A percentile compares a stretch with the other conserved stretches of the same genome.
Conservation (phyloP, 768 basidiomycete species). For the Leccinellum luteum region DNA sequence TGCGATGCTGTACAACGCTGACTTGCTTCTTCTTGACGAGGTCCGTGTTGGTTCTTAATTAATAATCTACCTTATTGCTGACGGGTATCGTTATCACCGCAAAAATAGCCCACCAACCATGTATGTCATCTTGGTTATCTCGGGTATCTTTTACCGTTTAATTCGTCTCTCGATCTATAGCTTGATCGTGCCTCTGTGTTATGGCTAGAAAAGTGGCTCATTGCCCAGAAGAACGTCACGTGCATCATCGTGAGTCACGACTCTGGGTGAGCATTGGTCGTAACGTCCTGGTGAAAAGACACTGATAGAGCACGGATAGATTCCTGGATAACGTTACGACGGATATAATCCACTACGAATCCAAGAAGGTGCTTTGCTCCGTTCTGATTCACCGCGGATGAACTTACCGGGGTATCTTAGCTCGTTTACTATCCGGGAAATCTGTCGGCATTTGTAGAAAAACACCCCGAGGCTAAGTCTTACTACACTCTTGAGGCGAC, state of each 20-base stretch:
- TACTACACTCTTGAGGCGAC: constrained; percentile 96
- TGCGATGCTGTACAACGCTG: constrained; percentile 95
- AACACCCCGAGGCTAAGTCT: constrained; percentile 90
- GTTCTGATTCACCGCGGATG: constrained; percentile 13
- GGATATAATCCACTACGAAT: constrained; percentile 96
- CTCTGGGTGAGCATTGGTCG: constrained; percentile 66
- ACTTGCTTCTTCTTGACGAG: constrained; percentile 83
- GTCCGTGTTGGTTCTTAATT: constrained; percentile 36
- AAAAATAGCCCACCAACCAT: constrained; percentile 80
- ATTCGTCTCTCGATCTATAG: constrained; percentile 37
- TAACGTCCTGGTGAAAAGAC: constrained; percentile 6
- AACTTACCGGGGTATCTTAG: constrained; percentile 35
- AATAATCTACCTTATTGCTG: constrained; percentile 17
- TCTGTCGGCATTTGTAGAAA: constrained; percentile 83
- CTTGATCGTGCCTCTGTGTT: constrained; percentile 80
- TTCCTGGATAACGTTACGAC: constrained; percentile 96
- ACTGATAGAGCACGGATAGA: constrained; percentile 35
- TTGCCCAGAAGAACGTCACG: constrained; percentile 77
- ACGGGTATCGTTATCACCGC: constrained; percentile 27
- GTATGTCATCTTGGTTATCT: constrained; percentile 44
- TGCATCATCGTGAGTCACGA: constrained; percentile 96
- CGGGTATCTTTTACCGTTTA: constrained; percentile 15
- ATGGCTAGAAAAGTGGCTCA: constrained; percentile 91
- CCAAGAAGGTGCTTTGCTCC: constrained; percentile 65
- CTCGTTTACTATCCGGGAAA: constrained; percentile 94